A percentile compares a stretch with the other conserved stretches of the same genome.
phyloP scores from a whole-genome alignment of 2,329 filamentous ascomycete genomes.

The Scolecobasidium constrictum region DNA sequence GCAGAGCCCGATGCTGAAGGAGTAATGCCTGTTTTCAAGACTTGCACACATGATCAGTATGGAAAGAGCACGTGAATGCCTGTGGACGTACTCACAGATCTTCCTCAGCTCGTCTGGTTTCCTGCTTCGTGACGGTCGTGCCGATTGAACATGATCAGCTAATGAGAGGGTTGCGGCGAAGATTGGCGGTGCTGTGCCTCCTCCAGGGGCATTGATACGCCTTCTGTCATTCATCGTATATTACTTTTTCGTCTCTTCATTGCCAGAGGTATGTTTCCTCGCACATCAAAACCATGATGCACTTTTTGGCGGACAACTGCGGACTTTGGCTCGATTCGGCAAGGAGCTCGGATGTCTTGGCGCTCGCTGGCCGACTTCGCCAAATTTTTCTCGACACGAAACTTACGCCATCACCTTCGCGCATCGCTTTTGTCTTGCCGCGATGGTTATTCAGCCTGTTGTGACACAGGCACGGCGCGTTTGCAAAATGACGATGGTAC shows the following conservation, averaged over 20 bases:
- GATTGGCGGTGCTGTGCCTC: conserved; percentile 63
- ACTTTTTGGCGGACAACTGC: too few species aligned
- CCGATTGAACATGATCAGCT: conserved; percentile 31
- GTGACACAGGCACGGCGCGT: too few species aligned
- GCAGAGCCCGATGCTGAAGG: conserved; percentile 90
- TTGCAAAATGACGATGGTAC: too few species aligned
- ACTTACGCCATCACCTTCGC: too few species aligned
- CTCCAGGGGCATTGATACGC: conserved; percentile 78
- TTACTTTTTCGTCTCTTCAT: background rate
- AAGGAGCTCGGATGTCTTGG: background rate
- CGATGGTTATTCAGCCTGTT: too few species aligned
- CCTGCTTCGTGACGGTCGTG: conserved; percentile 46
- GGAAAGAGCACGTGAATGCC: conserved; percentile 10
- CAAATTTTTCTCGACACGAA: too few species aligned
- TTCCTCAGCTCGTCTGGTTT: conserved; percentile 64
- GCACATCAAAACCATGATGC: too few species aligned
- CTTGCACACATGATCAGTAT: conserved; percentile 34
- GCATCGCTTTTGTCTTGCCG: too few species aligned
- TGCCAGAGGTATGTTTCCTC: too few species aligned
- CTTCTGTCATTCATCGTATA: conserved; percentile 74
- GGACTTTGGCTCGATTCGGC: too few species aligned
- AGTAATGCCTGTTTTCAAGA: conserved; percentile 82
- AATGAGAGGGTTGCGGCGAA: conserved; percentile 46
- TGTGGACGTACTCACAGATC: conserved; percentile 55
- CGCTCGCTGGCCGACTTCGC: background rate